Conservation (phyloP, 2,329 filamentous ascomycete genomes). For the Tolypocladium nubicola region DNA sequence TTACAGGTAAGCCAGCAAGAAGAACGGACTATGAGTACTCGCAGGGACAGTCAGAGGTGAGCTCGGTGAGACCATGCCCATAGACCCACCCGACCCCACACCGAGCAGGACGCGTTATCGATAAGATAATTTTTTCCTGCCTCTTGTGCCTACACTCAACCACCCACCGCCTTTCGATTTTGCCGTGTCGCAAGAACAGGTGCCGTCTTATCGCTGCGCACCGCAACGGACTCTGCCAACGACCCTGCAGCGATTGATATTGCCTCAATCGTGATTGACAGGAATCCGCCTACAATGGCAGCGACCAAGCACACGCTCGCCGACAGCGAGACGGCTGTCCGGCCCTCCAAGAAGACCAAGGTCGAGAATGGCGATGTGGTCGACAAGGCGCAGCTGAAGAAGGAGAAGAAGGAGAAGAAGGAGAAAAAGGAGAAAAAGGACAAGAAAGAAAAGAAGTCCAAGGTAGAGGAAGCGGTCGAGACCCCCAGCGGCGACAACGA, state of each 20-base stretch:
- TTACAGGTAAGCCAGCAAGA: too few relatives aligned
- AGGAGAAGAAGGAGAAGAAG: slow-evolving; percentile 29
- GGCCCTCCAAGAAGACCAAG: slow-evolving; percentile 30
- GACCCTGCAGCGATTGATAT: neutral
- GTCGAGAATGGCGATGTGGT: slow-evolving; percentile 15
- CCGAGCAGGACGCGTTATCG: slow-evolving; percentile 13
- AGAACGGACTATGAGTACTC: too few relatives aligned
- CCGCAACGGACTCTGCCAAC: neutral
- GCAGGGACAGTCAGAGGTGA: too few relatives aligned
- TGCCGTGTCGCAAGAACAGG: neutral
- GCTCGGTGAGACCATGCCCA: neutral
- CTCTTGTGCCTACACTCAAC: neutral
- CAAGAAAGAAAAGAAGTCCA: slow-evolving; percentile 25
- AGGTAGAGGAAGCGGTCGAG: slow-evolving; percentile 13
- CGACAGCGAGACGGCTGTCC: slow-evolving; percentile 21
- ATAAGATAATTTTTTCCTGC: slow-evolving; percentile 19
- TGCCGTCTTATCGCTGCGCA: neutral
- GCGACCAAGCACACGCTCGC: slow-evolving; percentile 28
- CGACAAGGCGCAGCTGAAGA: slow-evolving; percentile 25
- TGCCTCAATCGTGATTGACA: neutral
- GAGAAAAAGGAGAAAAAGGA: slow-evolving; percentile 25
- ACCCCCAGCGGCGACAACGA: slow-evolving; percentile 7
- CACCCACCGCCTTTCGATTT: neutral
- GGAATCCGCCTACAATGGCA: slow-evolving; percentile 18
- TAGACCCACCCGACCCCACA: neutral